A percentile compares a stretch with the other conserved stretches of the same genome.
Evolutionary conservation across 768 basidiomycete genomes (phyloP).

Genomic region (Serendipita vermifera): DNA sequence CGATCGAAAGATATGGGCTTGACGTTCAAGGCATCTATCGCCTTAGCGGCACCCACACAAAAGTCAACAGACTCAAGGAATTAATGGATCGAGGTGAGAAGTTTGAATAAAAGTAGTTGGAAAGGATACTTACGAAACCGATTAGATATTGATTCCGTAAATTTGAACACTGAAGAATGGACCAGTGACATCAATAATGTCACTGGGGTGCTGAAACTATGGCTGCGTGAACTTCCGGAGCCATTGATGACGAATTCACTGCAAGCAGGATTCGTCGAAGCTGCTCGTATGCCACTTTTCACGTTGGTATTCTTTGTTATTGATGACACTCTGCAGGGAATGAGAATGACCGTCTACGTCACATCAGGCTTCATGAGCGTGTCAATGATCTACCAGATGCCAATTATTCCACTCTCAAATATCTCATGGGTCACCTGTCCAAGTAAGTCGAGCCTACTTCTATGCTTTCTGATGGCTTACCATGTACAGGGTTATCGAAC

Average conservation of each 20-base stretch:
- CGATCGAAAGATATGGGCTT: constrained; percentile 85
- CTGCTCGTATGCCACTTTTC: constrained; percentile 55
- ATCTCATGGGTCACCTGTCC: constrained; percentile 86
- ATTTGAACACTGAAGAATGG: constrained; percentile 84
- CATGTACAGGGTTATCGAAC: constrained; percentile 51
- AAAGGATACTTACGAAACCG: background rate
- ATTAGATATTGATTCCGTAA: constrained; percentile 70
- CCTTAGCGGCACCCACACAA: constrained; percentile 80
- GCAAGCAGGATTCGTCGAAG: constrained; percentile 90
- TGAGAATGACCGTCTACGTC: constrained; percentile 88
- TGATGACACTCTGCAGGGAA: constrained; percentile 39
- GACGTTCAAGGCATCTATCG: constrained; percentile 83
- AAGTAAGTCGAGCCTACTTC: constrained; percentile 37
- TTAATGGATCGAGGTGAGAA: constrained; percentile 68
- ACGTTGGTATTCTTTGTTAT: background rate
- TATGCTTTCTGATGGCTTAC: background rate
- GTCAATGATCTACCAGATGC: constrained; percentile 97
- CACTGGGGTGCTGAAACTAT: constrained; percentile 86
- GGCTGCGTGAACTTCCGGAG: constrained; percentile 92
- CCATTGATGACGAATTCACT: constrained; percentile 73
- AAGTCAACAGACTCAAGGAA: constrained; percentile 70
- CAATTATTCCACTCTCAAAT: constrained; percentile 97
- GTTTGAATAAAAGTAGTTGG: background rate
- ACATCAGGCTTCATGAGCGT: constrained; percentile 91
- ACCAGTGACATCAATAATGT: constrained; percentile 90